Evolutionary conservation across 768 basidiomycete species (phyloP).

Genomic region (Ephemerocybe angulata): DNA sequence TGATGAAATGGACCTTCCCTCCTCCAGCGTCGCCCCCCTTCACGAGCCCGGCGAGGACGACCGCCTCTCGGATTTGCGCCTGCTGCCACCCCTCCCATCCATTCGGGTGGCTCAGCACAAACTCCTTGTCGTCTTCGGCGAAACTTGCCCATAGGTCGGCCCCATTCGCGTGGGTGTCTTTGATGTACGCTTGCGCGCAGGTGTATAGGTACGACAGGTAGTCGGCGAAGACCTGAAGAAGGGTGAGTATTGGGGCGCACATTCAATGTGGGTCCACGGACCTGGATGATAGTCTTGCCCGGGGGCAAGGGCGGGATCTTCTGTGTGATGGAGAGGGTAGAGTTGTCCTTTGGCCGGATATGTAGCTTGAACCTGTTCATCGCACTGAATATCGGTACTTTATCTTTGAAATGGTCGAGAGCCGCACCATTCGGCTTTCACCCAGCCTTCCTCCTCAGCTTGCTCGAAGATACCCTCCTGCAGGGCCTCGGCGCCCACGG

Average conservation of each 20-base stretch:
- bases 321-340: not conserved
- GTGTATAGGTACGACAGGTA: slow-evolving; percentile 12
- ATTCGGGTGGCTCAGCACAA: slow-evolving; percentile 15
- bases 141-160: slow-evolving; percentile 4
- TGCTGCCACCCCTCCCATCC: slow-evolving; percentile 15
- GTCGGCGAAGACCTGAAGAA: no score
- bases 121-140: slow-evolving; percentile 22
- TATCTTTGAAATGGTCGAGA: not conserved
- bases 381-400: not conserved
- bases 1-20: slow-evolving; percentile 9
- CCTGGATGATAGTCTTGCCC: slow-evolving; percentile 3
- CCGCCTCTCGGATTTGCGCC: slow-evolving; percentile 11
- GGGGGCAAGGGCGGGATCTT: slow-evolving; percentile 9
- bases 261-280: no score
- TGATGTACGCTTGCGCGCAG: slow-evolving; percentile 10
- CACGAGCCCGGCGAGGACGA: slow-evolving; percentile 10
- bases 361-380: slow-evolving; percentile 15
- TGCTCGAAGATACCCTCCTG: slow-evolving; percentile 32
- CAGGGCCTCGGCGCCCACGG: slow-evolving; percentile 42
- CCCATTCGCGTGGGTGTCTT: slow-evolving; percentile 11
- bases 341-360: slow-evolving; percentile 9
- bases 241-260: no score
- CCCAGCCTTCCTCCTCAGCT: slow-evolving; percentile 43
- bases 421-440: slow-evolving; percentile 43
- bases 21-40: slow-evolving; percentile 11